A percentile compares a stretch with the other conserved stretches of the same genome.
phyloP scores from a whole-genome alignment of 148 eudicot genomes.

The Agrostemma githago region DNA sequence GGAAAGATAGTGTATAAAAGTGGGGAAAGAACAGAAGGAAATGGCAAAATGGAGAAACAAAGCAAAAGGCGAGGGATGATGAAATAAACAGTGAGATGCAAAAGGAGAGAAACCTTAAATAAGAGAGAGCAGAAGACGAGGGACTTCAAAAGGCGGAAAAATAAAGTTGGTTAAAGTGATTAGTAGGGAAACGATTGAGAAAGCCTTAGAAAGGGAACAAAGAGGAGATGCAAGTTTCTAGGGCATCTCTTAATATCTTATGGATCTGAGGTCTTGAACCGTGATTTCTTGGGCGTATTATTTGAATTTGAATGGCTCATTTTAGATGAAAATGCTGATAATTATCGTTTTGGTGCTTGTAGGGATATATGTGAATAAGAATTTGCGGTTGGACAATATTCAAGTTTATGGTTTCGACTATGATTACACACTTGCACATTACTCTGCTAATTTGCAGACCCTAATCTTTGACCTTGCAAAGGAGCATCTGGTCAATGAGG shows the following conservation, averaged over 20 bases:
- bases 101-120: neutral
- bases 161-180: neutral
- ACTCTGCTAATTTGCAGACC: slow-evolving; percentile 68
- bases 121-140: neutral
- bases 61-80: neutral
- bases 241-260: neutral
- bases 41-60: neutral
- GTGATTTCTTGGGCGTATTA: neutral
- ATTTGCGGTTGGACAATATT: slow-evolving; percentile 75
- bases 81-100: neutral
- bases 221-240: neutral
- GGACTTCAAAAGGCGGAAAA: neutral
- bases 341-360: slow-evolving; percentile 64
- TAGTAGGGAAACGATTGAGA: neutral
- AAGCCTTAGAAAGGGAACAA: neutral
- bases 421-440: slow-evolving; percentile 97
- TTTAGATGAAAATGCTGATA: neutral
- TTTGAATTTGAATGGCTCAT: neutral
- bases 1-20: neutral
- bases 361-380: slow-evolving; percentile 97
- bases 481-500: slow-evolving; percentile 96
- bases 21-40: neutral
- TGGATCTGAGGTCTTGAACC: neutral
- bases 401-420: slow-evolving; percentile 98
- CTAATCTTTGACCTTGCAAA: slow-evolving; percentile 93